Base-by-base conservation (phyloP, 129 eudicot genomes). In the Flaveria trinervia region DNA sequence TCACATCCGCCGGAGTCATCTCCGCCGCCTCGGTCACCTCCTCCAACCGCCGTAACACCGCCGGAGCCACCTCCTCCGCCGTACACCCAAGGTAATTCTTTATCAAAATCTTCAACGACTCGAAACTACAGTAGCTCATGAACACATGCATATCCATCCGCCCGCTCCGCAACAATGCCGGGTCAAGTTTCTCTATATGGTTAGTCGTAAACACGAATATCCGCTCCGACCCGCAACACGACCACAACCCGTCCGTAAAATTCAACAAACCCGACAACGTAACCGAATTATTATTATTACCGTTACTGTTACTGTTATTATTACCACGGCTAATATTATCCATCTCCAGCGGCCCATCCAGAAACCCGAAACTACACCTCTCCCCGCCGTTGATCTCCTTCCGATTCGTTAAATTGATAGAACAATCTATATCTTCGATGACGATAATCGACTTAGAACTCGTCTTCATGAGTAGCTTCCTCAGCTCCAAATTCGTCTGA, bases 141-240 rank as follows among this genome's bases (percentile, higher is more conserved):
- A 78, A 82, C 3, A 94, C 83, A 41, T 94, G 99, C 99, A 91
- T 91, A 79, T 94, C 99, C 99, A 94, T 94, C 22, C 99, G 82
- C 74, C 99, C 99, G 52, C 96, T 82, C 71, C 99, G 83, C 74
- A 94, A 68, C 92, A 94, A 80, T 76, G 99, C 99, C 72, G 97
- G 96, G 79, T 94, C 99, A 51, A 94, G 96, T 76, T 84, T 91
- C 81, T 91, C 99, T 39, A 89, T 81, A 18, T 94, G 97, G 44
- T 94, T 94, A 39, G 99, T 94, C 0, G 99, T 94, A 74, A 94
- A 94, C 45, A 94, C 99, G 49, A 94, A 94, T 16, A 94, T 91
- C 79, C 96, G 83, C 82, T 94, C 99, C 52, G 96, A 87, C 49
- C 97, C 99, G 46, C 97, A 94, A 55, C 92, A 89, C 1, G 99